phyloP scores from a whole-genome alignment of 305 asterid species.

The Fraxinus baroniana region DNA sequence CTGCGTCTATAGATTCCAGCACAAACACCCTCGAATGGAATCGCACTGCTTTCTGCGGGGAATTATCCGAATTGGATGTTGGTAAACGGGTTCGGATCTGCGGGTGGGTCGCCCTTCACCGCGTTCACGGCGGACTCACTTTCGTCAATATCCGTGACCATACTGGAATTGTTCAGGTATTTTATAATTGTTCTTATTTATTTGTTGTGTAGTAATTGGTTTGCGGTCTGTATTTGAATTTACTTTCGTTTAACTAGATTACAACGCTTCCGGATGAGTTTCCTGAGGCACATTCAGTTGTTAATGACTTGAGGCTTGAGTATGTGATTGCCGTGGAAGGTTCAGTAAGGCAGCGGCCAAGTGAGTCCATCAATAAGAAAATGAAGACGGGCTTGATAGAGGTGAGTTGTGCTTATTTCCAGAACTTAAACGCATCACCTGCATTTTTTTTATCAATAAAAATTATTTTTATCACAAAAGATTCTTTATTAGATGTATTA shows the following conservation, averaged over 20 bases:
- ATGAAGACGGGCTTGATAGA: constrained; percentile 90
- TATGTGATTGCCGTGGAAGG: constrained; percentile 88
- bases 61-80: constrained; percentile 62
- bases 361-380: constrained; percentile 72
- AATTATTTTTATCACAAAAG: not conserved
- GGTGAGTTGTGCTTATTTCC: constrained; percentile 39
- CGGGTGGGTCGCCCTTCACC: constrained; percentile 98
- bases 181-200: not conserved
- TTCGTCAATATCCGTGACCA: constrained; percentile 84
- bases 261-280: constrained; percentile 89
- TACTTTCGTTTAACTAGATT: constrained; percentile 41
- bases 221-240: not conserved
- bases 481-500: not conserved
- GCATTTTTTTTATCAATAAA: not conserved
- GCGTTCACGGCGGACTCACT: constrained; percentile 87
- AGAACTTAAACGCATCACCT: not conserved
- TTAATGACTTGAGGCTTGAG: constrained; percentile 82
- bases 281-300: constrained; percentile 79
- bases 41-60: constrained; percentile 71
- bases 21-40: constrained; percentile 62
- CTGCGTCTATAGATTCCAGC: constrained; percentile 28
- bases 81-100: constrained; percentile 84
- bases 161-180: constrained; percentile 86
- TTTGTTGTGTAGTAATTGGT: not conserved
- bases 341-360: constrained; percentile 72